Percentiles rank a stretch among this genome's conserved stretches.
These are phyloP conservation scores for Ascoidea rubescens DNA, from an alignment of 805 yeast genomes.

Conservation along the genomic window DNA sequence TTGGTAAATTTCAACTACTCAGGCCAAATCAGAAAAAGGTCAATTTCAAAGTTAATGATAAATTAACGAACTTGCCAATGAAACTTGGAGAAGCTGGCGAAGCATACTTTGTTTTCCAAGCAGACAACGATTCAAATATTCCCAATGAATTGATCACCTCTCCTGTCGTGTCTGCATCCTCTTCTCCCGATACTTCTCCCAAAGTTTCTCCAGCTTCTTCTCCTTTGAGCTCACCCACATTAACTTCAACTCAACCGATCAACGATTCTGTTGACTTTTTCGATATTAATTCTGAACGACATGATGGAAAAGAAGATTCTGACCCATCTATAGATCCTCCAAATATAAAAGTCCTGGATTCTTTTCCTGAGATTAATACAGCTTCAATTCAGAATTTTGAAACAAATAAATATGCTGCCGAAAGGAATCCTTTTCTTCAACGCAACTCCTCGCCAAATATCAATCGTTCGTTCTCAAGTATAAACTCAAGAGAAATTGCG, in stretches of 20 bases:
- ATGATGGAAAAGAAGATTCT: too few relatives aligned
- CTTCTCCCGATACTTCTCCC: slow-evolving; percentile 38
- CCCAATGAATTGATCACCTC: slow-evolving; percentile 75
- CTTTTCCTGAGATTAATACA: too few relatives aligned
- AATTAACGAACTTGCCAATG: slow-evolving; percentile 78
- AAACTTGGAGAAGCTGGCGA: slow-evolving; percentile 96
- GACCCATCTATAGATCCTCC: background rate
- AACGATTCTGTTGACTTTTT: background rate
- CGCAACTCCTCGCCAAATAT: slow-evolving; percentile 8
- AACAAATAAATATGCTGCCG: too few relatives aligned
- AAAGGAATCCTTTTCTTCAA: slow-evolving; percentile 4
- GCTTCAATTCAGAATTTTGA: too few relatives aligned
- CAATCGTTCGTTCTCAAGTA: slow-evolving; percentile 2
- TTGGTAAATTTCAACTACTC: slow-evolving; percentile 85
- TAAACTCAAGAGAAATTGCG: slow-evolving; percentile 23
- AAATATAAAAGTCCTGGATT: background rate
- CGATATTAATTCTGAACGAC: too few relatives aligned
- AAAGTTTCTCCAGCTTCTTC: background rate
- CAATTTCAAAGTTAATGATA: slow-evolving; percentile 75
- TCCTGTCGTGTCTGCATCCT: slow-evolving; percentile 60
- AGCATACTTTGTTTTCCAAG: slow-evolving; percentile 91
- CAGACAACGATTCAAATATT: slow-evolving; percentile 38
- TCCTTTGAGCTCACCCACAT: slow-evolving; percentile 5
- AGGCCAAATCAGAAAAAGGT: slow-evolving; percentile 94
- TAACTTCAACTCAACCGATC: background rate